Base-by-base conservation (phyloP, 345 rosid genomes). In the Syzygium grande region DNA sequence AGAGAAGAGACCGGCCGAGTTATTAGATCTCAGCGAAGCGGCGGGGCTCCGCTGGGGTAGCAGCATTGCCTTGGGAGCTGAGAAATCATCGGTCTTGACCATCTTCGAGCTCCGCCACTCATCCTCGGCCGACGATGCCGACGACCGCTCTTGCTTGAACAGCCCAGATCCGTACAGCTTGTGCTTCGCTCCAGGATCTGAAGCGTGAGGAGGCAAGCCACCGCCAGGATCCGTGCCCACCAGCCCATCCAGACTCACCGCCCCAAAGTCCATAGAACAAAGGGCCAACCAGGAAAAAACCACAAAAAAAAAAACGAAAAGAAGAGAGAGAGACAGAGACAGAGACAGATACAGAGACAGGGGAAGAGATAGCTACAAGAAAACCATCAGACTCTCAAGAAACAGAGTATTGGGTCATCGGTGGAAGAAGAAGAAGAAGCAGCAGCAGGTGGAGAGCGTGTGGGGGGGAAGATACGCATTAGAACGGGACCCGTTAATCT, bases 91-190 rank as follows among this genome's bases (percentile, higher is more conserved):
- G 68, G 90, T 89, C 88, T 91, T 95, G 84, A 91, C 89, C 88
- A 91, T 88, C 87, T 95, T 95, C 16, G 93, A 90, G 89, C 91
- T 86, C 83, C 92, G 92, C 95, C 95, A 92, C 54, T 91, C 93
- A 85, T 92, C 93, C 53, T 90, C 93, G 49, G 43, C 86, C 3
- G 56, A 86, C 23, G 90, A 52, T 13, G 87, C 83, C 14, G 77
- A 85, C 61, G 95, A 88, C 90, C 93, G 93, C 83, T 91, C 93
- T 65, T 92, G 96, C 93, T 90, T 95, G 89, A 92, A 90, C 41
- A 92, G 90, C 88, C 95, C 96, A 88, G 95, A 94, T 91, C 95
- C 95, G 91, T 92, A 92, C 93, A 88, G 87, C 88, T 89, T 93
- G 65, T 89, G 93, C 85, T 92, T 94, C 59, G 91, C 86, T 84